Evolutionary conservation across 331 rosid species (phyloP).

Genomic region (Phaseolus coccineus): DNA sequence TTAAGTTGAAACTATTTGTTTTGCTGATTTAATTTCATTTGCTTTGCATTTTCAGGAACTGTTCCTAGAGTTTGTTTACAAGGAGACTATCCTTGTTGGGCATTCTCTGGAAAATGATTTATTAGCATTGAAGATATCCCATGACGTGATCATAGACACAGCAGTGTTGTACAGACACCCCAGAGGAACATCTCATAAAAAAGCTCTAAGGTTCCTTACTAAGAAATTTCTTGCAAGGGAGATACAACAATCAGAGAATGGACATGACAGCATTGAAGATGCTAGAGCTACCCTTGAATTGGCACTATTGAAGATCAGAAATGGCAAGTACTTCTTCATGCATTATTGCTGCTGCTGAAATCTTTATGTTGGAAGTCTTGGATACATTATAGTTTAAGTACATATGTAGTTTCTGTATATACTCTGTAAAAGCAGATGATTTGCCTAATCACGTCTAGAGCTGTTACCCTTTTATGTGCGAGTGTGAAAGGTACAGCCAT

Average conservation of each 20-base stretch:
- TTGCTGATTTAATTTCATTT: conserved; percentile 51
- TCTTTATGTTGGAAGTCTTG: conserved; percentile 17
- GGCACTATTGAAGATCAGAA: conserved; percentile 78
- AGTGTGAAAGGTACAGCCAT: background rate
- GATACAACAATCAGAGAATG: conserved; percentile 86
- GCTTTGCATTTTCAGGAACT: conserved; percentile 68
- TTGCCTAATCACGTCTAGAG: background rate
- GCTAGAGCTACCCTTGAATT: conserved; percentile 94
- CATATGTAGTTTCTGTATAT: conserved; percentile 6
- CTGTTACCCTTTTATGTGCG: background rate
- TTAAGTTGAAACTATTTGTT: conserved; percentile 40
- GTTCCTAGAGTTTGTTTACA: conserved; percentile 78
- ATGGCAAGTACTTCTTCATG: conserved; percentile 62
- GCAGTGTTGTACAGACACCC: conserved; percentile 82
- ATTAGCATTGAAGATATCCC: conserved; percentile 82
- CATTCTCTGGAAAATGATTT: conserved; percentile 97
- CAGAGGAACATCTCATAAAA: conserved; percentile 75
- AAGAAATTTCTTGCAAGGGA: conserved; percentile 81
- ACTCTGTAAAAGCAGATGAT: conserved; percentile 11
- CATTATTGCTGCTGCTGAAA: conserved; percentile 11
- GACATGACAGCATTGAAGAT: conserved; percentile 97
- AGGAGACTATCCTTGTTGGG: conserved; percentile 88
- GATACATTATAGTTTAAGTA: conserved; percentile 8
- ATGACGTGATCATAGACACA: conserved; percentile 81
- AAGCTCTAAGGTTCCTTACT: conserved; percentile 84